Evolutionary conservation across 495 filamentous ascomycete species (phyloP), one percentile per base, ranked within the genome.

Genomic region (Articulospora tetracladia): DNA sequence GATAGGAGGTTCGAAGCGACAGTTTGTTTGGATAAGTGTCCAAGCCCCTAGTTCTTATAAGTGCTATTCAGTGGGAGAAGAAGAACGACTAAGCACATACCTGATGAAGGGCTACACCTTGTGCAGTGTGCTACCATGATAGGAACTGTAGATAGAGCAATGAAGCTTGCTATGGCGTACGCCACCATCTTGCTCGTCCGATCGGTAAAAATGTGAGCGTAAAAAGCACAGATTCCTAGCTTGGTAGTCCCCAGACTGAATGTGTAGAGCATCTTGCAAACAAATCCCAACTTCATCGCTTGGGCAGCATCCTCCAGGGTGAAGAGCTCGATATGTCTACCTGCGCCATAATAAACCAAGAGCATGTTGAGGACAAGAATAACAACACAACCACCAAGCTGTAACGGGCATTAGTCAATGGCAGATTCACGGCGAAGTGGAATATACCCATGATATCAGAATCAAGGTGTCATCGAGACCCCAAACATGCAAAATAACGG

Each of bases 151-250:
- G n/a, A n/a, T n/a, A n/a, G n/a, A n/a, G n/a, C n/a, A 27, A 24
- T 15, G n/a, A 17, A 56, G 36, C 17, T 53, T 24, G 41, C 32
- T 19, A 32, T 32, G 24, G 15, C 49, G 49, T 58, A 58, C 48
- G 25, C 39, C 6, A 55, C n/a, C 11, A 36, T 32, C 26, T 25
- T 55, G 19, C 41, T 34, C 20, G 12, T 27, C 3, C 60, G 51
- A 24, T 62, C 60, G 25, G 19, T 3, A 34, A 62, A 62, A 2
- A 62, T 24, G 2, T 48, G 60, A 12, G 44, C 44, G 28, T 62
- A 55, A 26, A 62, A 57, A 27, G 53, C 44, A 32, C 60, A 57
- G 30, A 57, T 53, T 8, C 46, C 48, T 19, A 57, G 12, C 24
- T 62, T 62, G 1, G 49, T 57, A 10, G 25, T 28, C 20, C 41